Percentiles rank a stretch among this genome's conserved stretches.
phyloP scores from a whole-genome alignment of 495 filamentous ascomycete species.

The Chlorociboria aeruginascens region DNA sequence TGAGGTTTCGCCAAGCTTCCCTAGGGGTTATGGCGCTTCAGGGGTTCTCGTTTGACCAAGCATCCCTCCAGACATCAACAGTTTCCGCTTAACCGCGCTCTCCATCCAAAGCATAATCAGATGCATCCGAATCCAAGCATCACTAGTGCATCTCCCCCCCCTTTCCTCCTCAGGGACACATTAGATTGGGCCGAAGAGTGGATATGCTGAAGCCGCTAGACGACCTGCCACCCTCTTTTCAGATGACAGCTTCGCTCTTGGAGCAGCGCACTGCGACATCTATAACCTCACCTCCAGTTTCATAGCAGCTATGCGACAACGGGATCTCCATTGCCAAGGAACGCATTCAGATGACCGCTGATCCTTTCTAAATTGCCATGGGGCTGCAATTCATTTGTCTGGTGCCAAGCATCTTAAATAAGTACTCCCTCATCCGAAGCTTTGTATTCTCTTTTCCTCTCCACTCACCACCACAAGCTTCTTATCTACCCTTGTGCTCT shows the following conservation, averaged over 20 bases:
- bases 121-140: conserved; percentile 3
- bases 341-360: conserved; percentile 2
- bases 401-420: conserved; percentile 20
- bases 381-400: neutral
- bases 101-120: no score
- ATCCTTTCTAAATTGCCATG: conserved; percentile 7
- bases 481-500: conserved; percentile 4
- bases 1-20: no score
- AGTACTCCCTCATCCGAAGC: conserved; percentile 11
- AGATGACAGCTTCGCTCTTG: conserved; percentile 9
- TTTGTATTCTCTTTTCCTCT: conserved; percentile 7
- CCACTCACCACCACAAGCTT: conserved; percentile 11
- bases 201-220: conserved; percentile 10
- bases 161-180: neutral
- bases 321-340: conserved; percentile 23
- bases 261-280: conserved; percentile 18
- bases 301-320: conserved; percentile 23
- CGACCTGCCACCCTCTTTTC: conserved; percentile 9
- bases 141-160: no score
- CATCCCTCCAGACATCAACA: conserved; percentile 3
- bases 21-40: neutral
- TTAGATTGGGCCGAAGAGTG: conserved; percentile 4
- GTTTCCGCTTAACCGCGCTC: conserved; percentile 17
- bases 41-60: conserved; percentile 11
- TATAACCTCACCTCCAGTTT: conserved; percentile 24